A percentile compares a stretch with the other conserved stretches of the same genome.
phyloP scores from a whole-genome alignment of 768 basidiomycete species.

The Pleurotus ostreatus region DNA sequence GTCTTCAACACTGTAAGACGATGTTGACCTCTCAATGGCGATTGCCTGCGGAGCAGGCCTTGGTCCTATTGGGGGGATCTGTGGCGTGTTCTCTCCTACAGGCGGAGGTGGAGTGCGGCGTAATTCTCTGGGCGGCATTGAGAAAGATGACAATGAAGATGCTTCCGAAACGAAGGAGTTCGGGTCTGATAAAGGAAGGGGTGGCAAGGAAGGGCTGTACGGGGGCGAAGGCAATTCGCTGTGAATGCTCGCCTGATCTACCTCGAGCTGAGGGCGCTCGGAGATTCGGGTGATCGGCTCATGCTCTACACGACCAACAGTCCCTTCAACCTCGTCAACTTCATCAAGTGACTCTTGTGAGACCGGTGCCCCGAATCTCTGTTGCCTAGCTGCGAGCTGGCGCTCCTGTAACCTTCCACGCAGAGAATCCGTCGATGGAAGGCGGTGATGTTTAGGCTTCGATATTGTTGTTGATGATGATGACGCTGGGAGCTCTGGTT shows the following conservation, averaged over 20 bases:
- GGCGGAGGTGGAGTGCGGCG: conserved; percentile 25
- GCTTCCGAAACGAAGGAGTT: conserved; percentile 1
- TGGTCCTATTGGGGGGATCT: too few species aligned
- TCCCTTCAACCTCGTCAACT: background rate
- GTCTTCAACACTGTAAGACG: conserved; percentile 32
- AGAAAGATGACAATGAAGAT: conserved; percentile 21
- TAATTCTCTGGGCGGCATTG: conserved; percentile 31
- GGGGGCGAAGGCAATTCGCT: conserved; percentile 25
- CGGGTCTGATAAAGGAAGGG: conserved; percentile 33
- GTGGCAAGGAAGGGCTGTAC: conserved; percentile 53
- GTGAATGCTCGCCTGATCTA: background rate
- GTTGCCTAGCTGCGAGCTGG: conserved; percentile 2
- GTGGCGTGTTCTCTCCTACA: conserved; percentile 9
- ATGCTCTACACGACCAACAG: background rate
- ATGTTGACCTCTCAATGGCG: conserved; percentile 35
- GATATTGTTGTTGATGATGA: background rate
- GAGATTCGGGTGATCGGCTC: background rate
- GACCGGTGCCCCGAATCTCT: background rate
- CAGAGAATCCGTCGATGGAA: conserved; percentile 8
- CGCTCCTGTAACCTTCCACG: conserved; percentile 7
- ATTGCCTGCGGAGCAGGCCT: conserved; percentile 13
- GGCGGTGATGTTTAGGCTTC: conserved; percentile 9
- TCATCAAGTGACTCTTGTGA: background rate
- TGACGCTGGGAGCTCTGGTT: background rate
- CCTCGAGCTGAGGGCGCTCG: background rate